Evolutionary conservation across 129 eudicot species (phyloP), one percentile per base, ranked within the genome.

Genomic region (Chrysanthemum seticuspe): DNA sequence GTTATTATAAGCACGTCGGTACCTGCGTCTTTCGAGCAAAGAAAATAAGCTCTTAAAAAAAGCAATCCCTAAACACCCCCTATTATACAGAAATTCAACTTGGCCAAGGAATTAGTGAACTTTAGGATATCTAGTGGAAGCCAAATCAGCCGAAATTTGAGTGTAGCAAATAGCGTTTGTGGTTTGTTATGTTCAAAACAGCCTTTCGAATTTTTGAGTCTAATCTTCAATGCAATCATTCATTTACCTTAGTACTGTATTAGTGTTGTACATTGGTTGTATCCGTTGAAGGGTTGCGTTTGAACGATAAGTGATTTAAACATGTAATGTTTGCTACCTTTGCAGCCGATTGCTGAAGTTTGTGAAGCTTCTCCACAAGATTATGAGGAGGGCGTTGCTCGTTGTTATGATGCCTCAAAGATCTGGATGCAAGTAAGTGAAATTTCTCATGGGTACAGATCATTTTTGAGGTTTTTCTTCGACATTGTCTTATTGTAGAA

Each of bases 261-360:
- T 54, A 1, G 6, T 67, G 40, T 55, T 56, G 15, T 54, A 54
- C 10, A 21, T 55, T 45, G 65, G 64, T 19, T 54, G 49, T 65
- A 65, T 54, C 34, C 14, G 36, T 65, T 14, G 5, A 54, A 31
- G 59, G 59, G 49, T 25, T 68, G 62, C 25, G 6, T 68, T 58
- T 18, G 21, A 52, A 34, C 6, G 76, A 13, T 13, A 29, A 70
- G 48, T 77, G 0, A 10, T 71, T 16, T 56, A 40, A 27, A 16
- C 36, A 27, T 27, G 76, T 62, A 51, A 70, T 45, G 27, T 40
- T 67, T 61, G 29, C 67, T 61, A 49, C 78, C 40, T 48, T 70
- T 79, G 68, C 82, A 93, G 98, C 72, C 70, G 53, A 93, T 93
- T 81, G 98, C 98, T 57, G 90, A 93, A 58, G 95, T 93, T 10